phyloP scores from a whole-genome alignment of 345 rosid species.

The Euphorbia pulcherrima region DNA sequence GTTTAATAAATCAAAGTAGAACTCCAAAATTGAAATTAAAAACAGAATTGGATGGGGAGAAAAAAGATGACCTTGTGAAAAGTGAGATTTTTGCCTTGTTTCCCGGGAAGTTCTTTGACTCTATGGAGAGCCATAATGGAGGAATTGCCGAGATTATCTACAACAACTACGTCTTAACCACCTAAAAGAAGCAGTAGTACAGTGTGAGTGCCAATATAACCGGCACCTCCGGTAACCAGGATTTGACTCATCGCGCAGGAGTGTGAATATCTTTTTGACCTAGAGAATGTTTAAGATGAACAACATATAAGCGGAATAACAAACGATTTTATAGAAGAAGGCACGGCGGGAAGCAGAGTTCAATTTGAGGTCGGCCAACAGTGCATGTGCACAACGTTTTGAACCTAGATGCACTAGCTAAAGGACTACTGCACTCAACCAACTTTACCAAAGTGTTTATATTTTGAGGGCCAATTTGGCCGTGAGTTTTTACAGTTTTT shows the following conservation, averaged over 20 bases:
- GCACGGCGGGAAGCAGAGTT: neutral
- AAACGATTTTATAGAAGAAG: neutral
- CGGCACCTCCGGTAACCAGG: slow-evolving; percentile 96
- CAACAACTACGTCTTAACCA: slow-evolving; percentile 67
- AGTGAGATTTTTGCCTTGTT: slow-evolving; percentile 45
- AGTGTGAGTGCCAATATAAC: slow-evolving; percentile 95
- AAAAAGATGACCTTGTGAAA: slow-evolving; percentile 54
- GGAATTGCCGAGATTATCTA: slow-evolving; percentile 84
- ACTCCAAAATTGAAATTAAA: neutral
- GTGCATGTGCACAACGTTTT: too few species aligned
- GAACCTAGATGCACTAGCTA: too few species aligned
- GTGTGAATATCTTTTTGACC: too few species aligned
- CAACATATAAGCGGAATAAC: too few species aligned
- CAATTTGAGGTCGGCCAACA: too few species aligned
- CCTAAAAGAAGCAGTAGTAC: slow-evolving; percentile 79
- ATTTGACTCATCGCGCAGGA: slow-evolving; percentile 39
- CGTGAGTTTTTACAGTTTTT: too few species aligned
- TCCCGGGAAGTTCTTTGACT: slow-evolving; percentile 66
- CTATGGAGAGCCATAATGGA: slow-evolving; percentile 55
- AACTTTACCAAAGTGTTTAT: too few species aligned
- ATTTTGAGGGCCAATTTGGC: too few species aligned
- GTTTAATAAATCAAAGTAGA: neutral
- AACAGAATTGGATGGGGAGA: neutral
- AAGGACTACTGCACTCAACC: too few species aligned
- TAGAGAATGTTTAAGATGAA: too few species aligned